Evolutionary conservation across 176 grass and related monocot species (phyloP).

Genomic region (Aegilops bicornis): DNA sequence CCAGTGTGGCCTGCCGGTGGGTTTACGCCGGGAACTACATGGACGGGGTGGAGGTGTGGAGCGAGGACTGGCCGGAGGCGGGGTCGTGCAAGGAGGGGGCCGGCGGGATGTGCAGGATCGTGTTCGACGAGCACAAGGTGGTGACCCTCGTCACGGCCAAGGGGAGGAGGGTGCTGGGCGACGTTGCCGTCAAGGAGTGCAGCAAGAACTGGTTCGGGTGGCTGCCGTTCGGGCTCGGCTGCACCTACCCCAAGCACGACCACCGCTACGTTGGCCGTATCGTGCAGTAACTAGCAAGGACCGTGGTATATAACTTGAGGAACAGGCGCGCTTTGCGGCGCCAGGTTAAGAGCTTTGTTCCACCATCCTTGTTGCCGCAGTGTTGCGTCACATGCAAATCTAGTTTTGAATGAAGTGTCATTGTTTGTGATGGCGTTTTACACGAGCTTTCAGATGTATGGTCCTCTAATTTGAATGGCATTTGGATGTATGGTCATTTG

Average conservation of each 20-base stretch:
- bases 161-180: slow-evolving; percentile 20
- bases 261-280: background rate
- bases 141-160: slow-evolving; percentile 9
- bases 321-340: no score
- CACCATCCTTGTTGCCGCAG: no score
- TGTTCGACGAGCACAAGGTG: slow-evolving; percentile 20
- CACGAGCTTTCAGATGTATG: no score
- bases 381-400: no score
- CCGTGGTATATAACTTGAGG: no score
- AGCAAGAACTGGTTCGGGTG: background rate
- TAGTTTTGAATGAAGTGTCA: no score
- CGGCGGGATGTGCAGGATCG: background rate
- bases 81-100: slow-evolving; percentile 6
- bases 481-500: no score
- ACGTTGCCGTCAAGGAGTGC: slow-evolving; percentile 23
- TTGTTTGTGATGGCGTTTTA: no score
- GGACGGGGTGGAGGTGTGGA: slow-evolving; percentile 15
- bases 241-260: background rate
- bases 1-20: background rate
- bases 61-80: slow-evolving; percentile 32
- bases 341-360: no score
- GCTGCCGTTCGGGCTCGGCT: background rate
- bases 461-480: no score
- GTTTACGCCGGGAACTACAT: slow-evolving; percentile 10
- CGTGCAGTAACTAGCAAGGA: no score